phyloP scores from a whole-genome alignment of 2,329 filamentous ascomycete genomes.

The Ilyonectria mors-panacis region DNA sequence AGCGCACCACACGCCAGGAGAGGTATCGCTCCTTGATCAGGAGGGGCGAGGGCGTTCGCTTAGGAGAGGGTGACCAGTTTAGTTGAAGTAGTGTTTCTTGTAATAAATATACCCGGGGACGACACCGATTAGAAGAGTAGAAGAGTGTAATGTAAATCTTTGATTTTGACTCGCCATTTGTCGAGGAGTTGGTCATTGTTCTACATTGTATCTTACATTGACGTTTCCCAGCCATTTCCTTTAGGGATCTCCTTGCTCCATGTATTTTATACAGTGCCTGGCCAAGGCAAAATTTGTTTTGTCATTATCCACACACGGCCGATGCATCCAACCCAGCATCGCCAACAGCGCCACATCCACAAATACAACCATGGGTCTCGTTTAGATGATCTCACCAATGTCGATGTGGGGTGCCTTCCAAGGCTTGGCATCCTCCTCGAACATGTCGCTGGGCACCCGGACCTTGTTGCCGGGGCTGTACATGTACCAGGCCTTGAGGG shows the following conservation, averaged over 20 bases:
- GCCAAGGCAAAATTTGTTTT: conserved; percentile 43
- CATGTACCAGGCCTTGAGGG: conserved; percentile 95
- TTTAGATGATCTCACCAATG: conserved; percentile 77
- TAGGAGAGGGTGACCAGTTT: conserved; percentile 78
- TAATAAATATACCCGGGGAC: conserved; percentile 35
- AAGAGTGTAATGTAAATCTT: conserved; percentile 37
- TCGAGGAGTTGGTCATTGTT: conserved; percentile 52
- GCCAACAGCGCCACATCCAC: conserved; percentile 32
- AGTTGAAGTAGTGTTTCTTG: conserved; percentile 52
- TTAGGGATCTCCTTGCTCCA: conserved; percentile 42
- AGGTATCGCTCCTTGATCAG: conserved; percentile 63
- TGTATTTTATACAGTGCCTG: conserved; percentile 53
- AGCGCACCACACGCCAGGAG: conserved; percentile 57
- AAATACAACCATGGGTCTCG: conserved; percentile 39
- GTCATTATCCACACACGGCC: conserved; percentile 47
- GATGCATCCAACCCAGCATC: conserved; percentile 37
- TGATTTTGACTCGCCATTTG: conserved; percentile 45
- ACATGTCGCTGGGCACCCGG: conserved; percentile 78
- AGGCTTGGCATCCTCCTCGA: conserved; percentile 70
- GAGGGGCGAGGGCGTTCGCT: conserved; percentile 66
- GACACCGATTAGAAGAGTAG: conserved; percentile 48
- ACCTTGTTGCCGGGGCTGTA: conserved; percentile 83
- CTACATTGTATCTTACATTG: conserved; percentile 59
- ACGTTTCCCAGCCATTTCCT: conserved; percentile 45
- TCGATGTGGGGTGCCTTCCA: conserved; percentile 81